Evolutionary conservation across 2,329 filamentous ascomycete genomes (phyloP).

Genomic region (Xylariaceae sp.): DNA sequence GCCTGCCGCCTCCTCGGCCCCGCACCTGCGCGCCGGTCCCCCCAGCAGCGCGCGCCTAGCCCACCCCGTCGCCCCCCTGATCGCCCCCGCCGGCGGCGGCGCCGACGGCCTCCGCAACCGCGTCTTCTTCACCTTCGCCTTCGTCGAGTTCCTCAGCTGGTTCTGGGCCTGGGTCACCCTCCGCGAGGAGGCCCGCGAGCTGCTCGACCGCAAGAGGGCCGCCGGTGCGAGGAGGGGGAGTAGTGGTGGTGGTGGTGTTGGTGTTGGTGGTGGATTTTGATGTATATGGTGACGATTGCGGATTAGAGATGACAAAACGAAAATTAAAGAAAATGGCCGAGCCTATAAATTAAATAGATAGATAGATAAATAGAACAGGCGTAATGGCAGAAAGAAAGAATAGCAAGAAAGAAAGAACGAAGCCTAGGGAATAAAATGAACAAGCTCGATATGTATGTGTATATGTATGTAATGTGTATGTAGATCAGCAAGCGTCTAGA

Average conservation of each 20-base stretch:
- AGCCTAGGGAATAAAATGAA: too few species aligned
- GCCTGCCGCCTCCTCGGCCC: constrained; percentile 33
- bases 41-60: constrained; percentile 31
- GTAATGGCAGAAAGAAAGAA: too few species aligned
- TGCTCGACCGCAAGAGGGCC: constrained; percentile 43
- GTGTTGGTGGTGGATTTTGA: background rate
- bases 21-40: constrained; percentile 46
- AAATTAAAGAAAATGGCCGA: too few species aligned
- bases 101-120: constrained; percentile 78
- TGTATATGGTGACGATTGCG: background rate
- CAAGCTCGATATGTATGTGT: too few species aligned
- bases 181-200: constrained; percentile 61
- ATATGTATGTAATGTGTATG: too few species aligned
- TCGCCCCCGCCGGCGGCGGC: constrained; percentile 46
- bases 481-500: too few species aligned
- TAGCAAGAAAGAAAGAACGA: too few species aligned
- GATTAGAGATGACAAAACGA: background rate
- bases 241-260: constrained; percentile 10
- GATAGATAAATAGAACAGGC: too few species aligned
- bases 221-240: constrained; percentile 27
- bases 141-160: constrained; percentile 82
- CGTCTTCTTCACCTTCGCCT: constrained; percentile 81
- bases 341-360: too few species aligned
- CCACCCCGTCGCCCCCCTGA: constrained; percentile 39
- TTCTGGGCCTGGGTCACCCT: constrained; percentile 81